Conservation (phyloP, 306 rosid genomes). For the Biancaea sappan region DNA sequence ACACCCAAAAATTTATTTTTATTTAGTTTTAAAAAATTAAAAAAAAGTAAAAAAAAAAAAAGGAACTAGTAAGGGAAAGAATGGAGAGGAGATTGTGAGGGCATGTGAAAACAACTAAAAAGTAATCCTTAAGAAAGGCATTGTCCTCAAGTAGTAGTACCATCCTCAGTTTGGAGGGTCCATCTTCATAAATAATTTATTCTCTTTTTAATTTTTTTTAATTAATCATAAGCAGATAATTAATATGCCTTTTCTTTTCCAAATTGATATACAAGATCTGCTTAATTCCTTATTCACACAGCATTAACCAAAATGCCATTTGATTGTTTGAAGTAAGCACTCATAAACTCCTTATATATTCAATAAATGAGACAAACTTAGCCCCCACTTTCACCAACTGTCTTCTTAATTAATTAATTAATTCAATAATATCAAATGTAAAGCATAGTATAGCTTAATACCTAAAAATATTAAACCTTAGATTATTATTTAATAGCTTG, state of each 20-base stretch:
- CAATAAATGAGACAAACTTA: background rate
- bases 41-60: background rate
- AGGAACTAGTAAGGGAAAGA: constrained; percentile 18
- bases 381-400: background rate
- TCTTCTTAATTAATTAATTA: background rate
- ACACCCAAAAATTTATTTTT: too few relatives aligned
- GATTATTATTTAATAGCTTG: too few relatives aligned
- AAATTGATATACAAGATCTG: constrained; percentile 21
- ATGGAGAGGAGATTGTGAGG: constrained; percentile 31
- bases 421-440: background rate
- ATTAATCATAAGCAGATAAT: constrained; percentile 48
- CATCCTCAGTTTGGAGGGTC: constrained; percentile 1
- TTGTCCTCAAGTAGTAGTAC: constrained; percentile 25
- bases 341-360: background rate
- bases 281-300: constrained; percentile 33
- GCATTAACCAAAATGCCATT: constrained; percentile 39
- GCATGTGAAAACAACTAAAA: constrained; percentile 46
- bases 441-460: too few relatives aligned
- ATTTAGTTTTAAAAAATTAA: too few relatives aligned
- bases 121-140: constrained; percentile 13
- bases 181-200: constrained; percentile 9
- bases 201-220: constrained; percentile 23
- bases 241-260: constrained; percentile 32
- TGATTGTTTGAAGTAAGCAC: constrained; percentile 21
- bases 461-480: too few relatives aligned